A percentile compares a stretch with the other conserved stretches of the same genome.
phyloP scores from a whole-genome alignment of 2,329 filamentous ascomycete species.

The Chalaropsis ovoidea region DNA sequence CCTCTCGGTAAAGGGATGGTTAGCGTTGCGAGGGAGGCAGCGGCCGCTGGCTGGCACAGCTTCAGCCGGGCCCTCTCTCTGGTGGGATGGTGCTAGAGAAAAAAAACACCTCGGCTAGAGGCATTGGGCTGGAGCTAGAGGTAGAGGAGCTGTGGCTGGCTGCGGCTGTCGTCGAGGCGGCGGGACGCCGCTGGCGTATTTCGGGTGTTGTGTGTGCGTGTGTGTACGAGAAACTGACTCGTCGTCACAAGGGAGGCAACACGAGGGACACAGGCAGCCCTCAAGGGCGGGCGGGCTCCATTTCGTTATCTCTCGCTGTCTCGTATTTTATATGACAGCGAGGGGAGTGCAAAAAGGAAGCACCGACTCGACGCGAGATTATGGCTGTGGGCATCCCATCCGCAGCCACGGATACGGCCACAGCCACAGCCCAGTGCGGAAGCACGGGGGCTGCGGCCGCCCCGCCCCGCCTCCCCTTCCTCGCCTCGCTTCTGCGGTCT shows the following conservation, averaged over 20 bases:
- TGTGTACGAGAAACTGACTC: background rate
- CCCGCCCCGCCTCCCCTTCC: background rate
- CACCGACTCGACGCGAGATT: background rate
- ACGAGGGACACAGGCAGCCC: too few species aligned
- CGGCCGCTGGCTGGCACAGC: background rate
- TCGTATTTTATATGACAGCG: background rate
- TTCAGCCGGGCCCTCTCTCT: too few species aligned
- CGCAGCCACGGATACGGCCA: background rate
- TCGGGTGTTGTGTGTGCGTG: background rate
- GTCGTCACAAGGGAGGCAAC: background rate
- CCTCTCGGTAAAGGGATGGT: slow-evolving; percentile 6
- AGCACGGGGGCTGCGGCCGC: background rate
- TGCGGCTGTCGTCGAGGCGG: background rate
- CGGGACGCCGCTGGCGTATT: background rate
- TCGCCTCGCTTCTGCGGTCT: background rate
- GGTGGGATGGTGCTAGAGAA: too few species aligned
- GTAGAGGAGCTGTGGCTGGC: too few species aligned
- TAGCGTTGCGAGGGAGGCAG: background rate
- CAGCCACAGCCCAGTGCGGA: background rate
- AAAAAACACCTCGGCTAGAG: too few species aligned
- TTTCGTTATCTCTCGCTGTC: background rate
- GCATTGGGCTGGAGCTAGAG: too few species aligned
- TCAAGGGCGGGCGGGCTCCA: background rate
- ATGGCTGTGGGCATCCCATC: background rate
- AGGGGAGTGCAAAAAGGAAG: background rate